Evolutionary conservation across 2,329 filamentous ascomycete species (phyloP).

Genomic region (Aschersonia sp.): DNA sequence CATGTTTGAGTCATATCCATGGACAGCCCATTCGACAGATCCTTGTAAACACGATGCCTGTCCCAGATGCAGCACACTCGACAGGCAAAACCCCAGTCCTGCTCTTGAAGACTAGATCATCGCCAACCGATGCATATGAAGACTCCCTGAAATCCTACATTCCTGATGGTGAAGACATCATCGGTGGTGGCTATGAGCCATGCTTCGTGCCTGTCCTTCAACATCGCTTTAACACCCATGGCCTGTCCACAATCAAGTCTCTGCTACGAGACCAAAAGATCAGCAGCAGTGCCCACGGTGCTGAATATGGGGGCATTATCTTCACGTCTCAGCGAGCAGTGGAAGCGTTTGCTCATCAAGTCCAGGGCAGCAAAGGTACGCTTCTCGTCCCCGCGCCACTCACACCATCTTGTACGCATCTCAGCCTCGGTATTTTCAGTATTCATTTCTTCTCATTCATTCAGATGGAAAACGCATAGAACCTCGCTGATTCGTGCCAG

Average conservation of each 20-base stretch:
- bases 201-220: conserved; percentile 64
- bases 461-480: background rate
- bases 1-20: background rate
- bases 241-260: conserved; percentile 35
- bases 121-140: conserved; percentile 56
- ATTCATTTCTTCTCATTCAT: background rate
- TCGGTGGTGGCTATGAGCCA: conserved; percentile 34
- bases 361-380: conserved; percentile 34
- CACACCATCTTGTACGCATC: background rate
- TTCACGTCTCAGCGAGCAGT: conserved; percentile 78
- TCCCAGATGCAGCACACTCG: too few species aligned
- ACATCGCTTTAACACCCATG: conserved; percentile 49
- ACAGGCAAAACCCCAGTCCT: conserved; percentile 34
- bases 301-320: conserved; percentile 58
- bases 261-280: conserved; percentile 32
- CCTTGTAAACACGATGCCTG: too few species aligned
- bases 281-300: conserved; percentile 13
- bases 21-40: background rate
- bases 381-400: background rate
- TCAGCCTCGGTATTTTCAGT: background rate
- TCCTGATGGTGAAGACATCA: background rate
- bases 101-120: conserved; percentile 65
- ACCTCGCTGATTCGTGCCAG: too few species aligned
- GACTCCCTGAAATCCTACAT: conserved; percentile 33
- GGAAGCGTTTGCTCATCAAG: conserved; percentile 55